Base-by-base conservation (phyloP, 352 stramenopile species). In the Globisporangium camurandrum region DNA sequence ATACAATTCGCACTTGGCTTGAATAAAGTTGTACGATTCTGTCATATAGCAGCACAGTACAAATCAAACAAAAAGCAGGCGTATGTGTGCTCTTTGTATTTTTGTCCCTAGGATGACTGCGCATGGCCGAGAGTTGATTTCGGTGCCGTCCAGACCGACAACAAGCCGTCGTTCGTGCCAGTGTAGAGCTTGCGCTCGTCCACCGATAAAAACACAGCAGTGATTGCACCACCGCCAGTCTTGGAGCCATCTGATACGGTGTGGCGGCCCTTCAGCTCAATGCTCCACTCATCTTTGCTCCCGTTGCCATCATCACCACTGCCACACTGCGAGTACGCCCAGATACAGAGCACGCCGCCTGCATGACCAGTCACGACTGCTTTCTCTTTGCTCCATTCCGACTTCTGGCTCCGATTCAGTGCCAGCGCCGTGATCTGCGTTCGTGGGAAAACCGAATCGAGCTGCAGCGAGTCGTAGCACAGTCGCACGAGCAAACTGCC, bases 141-240 rank as follows among this genome's bases (percentile, higher is more conserved):
- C 30, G 14, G 14, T 0, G 70, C 54, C 24, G 68, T 78, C 74
- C 74, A 88, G 1, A 71, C 38, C 1, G 68, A 69, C 5, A 88
- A 57, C 16, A 78, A 41, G 0, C 74, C 74, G 45, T 84, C 76
- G 49, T 58, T 63, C 12, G 63, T 86, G 17, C 73, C 76, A 20
- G 69, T 85, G 53, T 69, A 80, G 33, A 88, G 62, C 41, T 82
- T 84, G 40, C 66, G 65, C 48, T 86, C 78, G 45, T 88, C 76
- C 4, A 34, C 36, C 16, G 76, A 64, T 17, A 88, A 52, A 31
- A 60, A 68, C 10, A 85, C 56, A 1, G 73, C 62, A 14, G 76
- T 84, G 53, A 88, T 57, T 16, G 73, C 61, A 31, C 62, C n/a
- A n/a, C n/a, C n/a, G n/a, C n/a, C n/a, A n/a, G n/a, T 78, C 27